Percentiles rank a stretch among this genome's conserved stretches.
Evolutionary conservation across 805 yeast genomes (phyloP).

Genomic region (Schwanniomyces pseudopolymorphus): DNA sequence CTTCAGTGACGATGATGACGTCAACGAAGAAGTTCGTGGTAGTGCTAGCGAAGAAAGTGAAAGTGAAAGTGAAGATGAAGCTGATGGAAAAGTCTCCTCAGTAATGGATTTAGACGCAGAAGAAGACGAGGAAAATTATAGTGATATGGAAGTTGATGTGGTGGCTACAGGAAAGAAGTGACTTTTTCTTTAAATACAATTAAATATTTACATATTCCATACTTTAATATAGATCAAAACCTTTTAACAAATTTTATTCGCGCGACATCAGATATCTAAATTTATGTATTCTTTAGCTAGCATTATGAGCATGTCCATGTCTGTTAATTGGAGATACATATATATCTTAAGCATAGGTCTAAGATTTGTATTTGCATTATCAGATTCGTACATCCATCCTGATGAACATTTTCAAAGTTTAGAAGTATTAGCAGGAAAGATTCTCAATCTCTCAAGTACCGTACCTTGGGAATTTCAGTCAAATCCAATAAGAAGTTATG

Average conservation of each 20-base stretch:
- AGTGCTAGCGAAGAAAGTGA: conserved; percentile 1
- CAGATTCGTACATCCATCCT: conserved; percentile 90
- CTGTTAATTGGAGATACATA: conserved; percentile 46
- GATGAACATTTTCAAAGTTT: conserved; percentile 96
- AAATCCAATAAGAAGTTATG: conserved; percentile 68
- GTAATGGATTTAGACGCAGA: conserved; percentile 10
- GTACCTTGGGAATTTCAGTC: conserved; percentile 82
- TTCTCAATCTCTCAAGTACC: conserved; percentile 44
- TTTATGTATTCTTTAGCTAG: background rate
- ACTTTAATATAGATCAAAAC: background rate
- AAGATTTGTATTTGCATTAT: conserved; percentile 57
- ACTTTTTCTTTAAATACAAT: conserved; percentile 2
- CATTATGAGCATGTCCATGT: background rate
- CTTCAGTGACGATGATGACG: conserved; percentile 11
- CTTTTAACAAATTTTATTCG: background rate
- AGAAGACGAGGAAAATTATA: conserved; percentile 21
- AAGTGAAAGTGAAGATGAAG: conserved; percentile 6
- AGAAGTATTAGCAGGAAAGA: conserved; percentile 58
- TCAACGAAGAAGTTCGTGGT: conserved; percentile 3
- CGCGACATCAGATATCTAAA: background rate
- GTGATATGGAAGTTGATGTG: conserved; percentile 17
- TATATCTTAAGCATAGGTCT: conserved; percentile 46
- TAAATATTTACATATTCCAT: conserved; percentile 2
- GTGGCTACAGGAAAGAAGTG: conserved; percentile 4
- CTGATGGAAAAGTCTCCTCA: conserved; percentile 6